These are phyloP conservation scores for Phaeophleospora eucalypticola DNA, from an alignment of 2,329 filamentous ascomycete genomes.

Conservation along the genomic window DNA sequence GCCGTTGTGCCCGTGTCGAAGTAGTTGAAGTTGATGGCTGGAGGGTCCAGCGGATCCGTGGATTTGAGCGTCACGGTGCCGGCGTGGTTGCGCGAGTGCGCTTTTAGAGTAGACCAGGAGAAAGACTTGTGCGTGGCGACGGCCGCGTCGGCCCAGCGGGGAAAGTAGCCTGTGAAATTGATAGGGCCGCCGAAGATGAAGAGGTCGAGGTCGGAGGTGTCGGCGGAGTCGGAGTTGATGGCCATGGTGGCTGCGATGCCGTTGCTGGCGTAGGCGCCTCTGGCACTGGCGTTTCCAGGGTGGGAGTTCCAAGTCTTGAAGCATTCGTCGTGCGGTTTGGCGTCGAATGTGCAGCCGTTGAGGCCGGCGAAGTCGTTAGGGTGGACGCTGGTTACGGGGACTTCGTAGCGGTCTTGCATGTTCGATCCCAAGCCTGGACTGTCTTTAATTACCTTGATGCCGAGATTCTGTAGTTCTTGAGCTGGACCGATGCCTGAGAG, in stretches of 20 bases:
- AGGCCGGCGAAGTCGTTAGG: constrained; percentile 35
- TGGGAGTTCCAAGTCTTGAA: constrained; percentile 41
- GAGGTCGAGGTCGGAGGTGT: constrained; percentile 48
- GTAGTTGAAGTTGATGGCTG: constrained; percentile 61
- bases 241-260: constrained; percentile 52
- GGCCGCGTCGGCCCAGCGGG: constrained; percentile 47
- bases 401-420: constrained; percentile 57
- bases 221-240: constrained; percentile 35
- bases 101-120: constrained; percentile 56
- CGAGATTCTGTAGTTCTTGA: constrained; percentile 49
- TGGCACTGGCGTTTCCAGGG: constrained; percentile 31
- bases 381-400: constrained; percentile 47
- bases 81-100: constrained; percentile 57
- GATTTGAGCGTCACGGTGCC: constrained; percentile 60
- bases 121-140: constrained; percentile 44
- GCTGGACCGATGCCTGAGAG: constrained; percentile 58
- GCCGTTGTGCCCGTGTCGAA: constrained; percentile 45
- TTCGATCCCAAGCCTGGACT: constrained; percentile 61
- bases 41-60: constrained; percentile 59
- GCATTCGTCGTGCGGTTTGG: constrained; percentile 37
- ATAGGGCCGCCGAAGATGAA: constrained; percentile 54
- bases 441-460: constrained; percentile 52
- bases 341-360: constrained; percentile 38
- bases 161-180: constrained; percentile 54
- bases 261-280: constrained; percentile 46